Conservation (phyloP, 73 alveolate genomes). For the Paramecium pentaurelia region DNA sequence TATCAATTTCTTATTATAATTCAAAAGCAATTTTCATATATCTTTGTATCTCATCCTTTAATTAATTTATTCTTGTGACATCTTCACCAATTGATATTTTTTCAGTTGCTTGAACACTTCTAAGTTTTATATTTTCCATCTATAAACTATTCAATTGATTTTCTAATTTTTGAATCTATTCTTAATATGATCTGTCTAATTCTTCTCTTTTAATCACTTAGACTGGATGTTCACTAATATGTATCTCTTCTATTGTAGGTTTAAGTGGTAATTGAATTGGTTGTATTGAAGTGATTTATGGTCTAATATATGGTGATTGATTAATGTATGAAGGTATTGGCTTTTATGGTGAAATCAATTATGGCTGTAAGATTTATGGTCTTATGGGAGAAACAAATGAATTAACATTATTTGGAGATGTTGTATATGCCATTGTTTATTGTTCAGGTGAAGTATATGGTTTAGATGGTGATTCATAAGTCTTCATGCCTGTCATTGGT, state of each 20-base stretch:
- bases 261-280: background rate
- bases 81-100: constrained; percentile 23
- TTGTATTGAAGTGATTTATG: background rate
- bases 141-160: background rate
- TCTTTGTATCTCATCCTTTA: background rate
- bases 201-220: background rate
- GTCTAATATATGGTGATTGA: background rate
- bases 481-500: constrained; percentile 16
- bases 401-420: background rate
- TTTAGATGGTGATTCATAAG: background rate
- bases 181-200: background rate
- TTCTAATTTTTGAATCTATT: background rate
- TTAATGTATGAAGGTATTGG: background rate
- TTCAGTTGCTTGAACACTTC: constrained; percentile 34
- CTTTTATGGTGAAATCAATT: background rate
- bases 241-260: background rate
- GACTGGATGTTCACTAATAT: background rate
- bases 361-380: background rate
- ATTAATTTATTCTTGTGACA: background rate
- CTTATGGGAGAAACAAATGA: constrained; percentile 2
- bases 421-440: background rate
- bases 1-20: background rate
- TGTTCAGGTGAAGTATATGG: background rate
- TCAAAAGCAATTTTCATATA: background rate
- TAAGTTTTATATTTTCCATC: background rate